Evolutionary conservation across 2,329 filamentous ascomycete species (phyloP).

Genomic region (Colletotrichum liaoningense): DNA sequence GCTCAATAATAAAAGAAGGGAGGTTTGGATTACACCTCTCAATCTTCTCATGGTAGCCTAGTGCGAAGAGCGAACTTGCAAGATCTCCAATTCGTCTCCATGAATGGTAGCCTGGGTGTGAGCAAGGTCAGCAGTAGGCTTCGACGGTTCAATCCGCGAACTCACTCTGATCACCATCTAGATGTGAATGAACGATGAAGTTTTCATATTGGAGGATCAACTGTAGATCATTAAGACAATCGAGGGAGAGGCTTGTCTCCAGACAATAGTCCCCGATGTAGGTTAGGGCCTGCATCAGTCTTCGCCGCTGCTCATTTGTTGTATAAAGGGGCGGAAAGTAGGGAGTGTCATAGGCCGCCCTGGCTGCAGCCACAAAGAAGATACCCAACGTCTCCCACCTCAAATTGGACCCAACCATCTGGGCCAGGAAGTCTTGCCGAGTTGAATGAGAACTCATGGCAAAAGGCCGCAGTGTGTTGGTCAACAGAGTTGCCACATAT

Average conservation of each 20-base stretch:
- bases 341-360: background rate
- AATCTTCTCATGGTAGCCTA: conserved; percentile 57
- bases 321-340: background rate
- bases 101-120: conserved; percentile 53
- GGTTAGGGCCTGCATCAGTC: background rate
- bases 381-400: background rate
- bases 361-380: background rate
- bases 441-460: background rate
- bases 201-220: conserved; percentile 58
- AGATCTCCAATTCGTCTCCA: conserved; percentile 60
- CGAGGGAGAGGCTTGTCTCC: conserved; percentile 40
- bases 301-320: background rate
- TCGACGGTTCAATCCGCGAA: background rate
- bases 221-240: conserved; percentile 56
- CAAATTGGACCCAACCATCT: background rate
- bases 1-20: background rate
- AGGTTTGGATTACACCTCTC: background rate
- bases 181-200: conserved; percentile 55
- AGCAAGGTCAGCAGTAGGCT: conserved; percentile 26
- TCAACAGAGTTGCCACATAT: background rate
- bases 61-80: conserved; percentile 56
- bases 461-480: background rate
- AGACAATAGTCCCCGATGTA: background rate
- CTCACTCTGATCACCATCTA: conserved; percentile 56
- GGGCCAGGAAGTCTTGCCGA: background rate